phyloP scores from a whole-genome alignment of 352 stramenopile genomes.

The Phytophthora ohioensis region DNA sequence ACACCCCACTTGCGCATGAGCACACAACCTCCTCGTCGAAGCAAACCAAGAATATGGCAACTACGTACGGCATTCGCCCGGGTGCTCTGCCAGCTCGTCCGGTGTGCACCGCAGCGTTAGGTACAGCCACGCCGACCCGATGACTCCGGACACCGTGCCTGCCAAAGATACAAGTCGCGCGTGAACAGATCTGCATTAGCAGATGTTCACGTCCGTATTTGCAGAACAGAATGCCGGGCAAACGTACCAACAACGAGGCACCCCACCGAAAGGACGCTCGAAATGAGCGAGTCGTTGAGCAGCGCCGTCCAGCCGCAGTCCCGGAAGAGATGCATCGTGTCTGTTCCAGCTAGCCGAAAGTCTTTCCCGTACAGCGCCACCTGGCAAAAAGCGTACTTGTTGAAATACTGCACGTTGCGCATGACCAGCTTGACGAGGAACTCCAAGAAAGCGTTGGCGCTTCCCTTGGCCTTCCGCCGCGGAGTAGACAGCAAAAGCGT shows the following conservation, averaged over 20 bases:
- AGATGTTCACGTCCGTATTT: slow-evolving; percentile 3
- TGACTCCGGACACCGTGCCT: slow-evolving; percentile 77
- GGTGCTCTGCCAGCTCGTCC: slow-evolving; percentile 48
- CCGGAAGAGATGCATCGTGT: slow-evolving; percentile 86
- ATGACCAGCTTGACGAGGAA: slow-evolving; percentile 78
- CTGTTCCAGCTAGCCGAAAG: slow-evolving; percentile 72
- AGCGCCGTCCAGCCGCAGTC: slow-evolving; percentile 82
- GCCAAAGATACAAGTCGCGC: slow-evolving; percentile 13
- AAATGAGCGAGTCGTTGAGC: slow-evolving; percentile 85
- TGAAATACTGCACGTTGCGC: slow-evolving; percentile 85
- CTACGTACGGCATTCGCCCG: slow-evolving; percentile 70
- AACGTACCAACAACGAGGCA: slow-evolving; percentile 80
- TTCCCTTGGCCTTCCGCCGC: slow-evolving; percentile 68
- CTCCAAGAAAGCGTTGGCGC: slow-evolving; percentile 84
- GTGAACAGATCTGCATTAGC: slow-evolving; percentile 3
- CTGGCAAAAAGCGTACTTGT: slow-evolving; percentile 91
- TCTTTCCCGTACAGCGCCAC: slow-evolving; percentile 89
- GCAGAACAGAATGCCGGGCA: neutral
- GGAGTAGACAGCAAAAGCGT: slow-evolving; percentile 72
- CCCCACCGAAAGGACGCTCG: slow-evolving; percentile 76
- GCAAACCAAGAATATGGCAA: slow-evolving; percentile 3
- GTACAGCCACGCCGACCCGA: slow-evolving; percentile 79
- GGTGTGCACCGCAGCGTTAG: slow-evolving; percentile 73
- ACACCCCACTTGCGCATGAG: slow-evolving; percentile 17
- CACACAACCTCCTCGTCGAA: neutral